Evolutionary conservation across 139 green algal genomes (phyloP).

Genomic region (Haematococcus lacustris): DNA sequence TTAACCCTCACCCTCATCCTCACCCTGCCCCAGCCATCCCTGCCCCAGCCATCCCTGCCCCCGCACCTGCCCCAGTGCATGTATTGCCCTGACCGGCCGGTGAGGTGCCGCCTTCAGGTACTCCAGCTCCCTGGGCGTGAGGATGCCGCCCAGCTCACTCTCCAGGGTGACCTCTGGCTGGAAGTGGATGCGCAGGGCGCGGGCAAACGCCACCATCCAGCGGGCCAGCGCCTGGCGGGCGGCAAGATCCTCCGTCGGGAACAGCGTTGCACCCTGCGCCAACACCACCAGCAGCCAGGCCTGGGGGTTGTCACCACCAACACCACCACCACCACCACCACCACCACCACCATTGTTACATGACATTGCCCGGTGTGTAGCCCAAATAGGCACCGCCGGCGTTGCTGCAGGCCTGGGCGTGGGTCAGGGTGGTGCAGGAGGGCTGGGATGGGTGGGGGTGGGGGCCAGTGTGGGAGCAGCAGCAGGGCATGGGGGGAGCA

Average conservation of each 20-base stretch:
- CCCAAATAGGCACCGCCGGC: neutral
- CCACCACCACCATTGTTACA: neutral
- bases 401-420: too few relatives aligned
- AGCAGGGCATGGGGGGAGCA: too few relatives aligned
- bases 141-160: constrained; percentile 16
- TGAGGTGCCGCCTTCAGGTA: constrained; percentile 19
- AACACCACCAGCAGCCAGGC: neutral
- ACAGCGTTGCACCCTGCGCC: constrained; percentile 29
- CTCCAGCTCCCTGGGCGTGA: constrained; percentile 21
- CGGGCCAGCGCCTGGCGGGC: constrained; percentile 30
- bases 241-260: constrained; percentile 25
- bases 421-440: neutral
- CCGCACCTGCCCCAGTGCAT: constrained; percentile 28
- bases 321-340: too few relatives aligned
- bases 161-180: constrained; percentile 28
- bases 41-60: too few relatives aligned
- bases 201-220: constrained; percentile 33
- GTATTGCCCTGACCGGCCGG: constrained; percentile 5
- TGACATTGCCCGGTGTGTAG: neutral
- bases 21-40: too few relatives aligned
- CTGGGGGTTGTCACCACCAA: too few relatives aligned
- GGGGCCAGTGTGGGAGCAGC: neutral
- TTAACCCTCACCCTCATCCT: too few relatives aligned
- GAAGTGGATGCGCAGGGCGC: constrained; percentile 30
- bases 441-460: neutral